Evolutionary conservation across 495 filamentous ascomycete species (phyloP).

Genomic region (Parachaetomium inaequale): DNA sequence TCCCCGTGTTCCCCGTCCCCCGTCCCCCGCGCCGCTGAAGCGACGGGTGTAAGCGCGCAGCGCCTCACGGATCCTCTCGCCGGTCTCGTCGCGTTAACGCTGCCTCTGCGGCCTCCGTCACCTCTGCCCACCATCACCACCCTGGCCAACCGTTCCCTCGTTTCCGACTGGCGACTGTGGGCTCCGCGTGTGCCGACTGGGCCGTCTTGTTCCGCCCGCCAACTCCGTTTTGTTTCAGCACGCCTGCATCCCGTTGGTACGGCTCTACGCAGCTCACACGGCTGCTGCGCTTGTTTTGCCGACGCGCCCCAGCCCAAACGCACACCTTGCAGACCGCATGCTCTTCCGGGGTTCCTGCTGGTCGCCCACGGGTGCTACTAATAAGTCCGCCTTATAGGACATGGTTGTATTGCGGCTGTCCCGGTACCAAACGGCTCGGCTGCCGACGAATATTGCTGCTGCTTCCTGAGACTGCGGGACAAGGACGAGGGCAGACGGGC

Average conservation of each 20-base stretch:
- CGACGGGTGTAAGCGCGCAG: slow-evolving; percentile 19
- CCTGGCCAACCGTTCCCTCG: background rate
- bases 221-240: slow-evolving; percentile 1
- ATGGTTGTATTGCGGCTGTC: slow-evolving; percentile 28
- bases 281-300: slow-evolving; percentile 27
- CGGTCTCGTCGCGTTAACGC: slow-evolving; percentile 13
- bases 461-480: slow-evolving; percentile 7
- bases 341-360: slow-evolving; percentile 17
- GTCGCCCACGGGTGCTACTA: slow-evolving; percentile 29
- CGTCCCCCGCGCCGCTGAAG: slow-evolving; percentile 4
- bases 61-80: slow-evolving; percentile 13
- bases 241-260: slow-evolving; percentile 14
- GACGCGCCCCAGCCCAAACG: slow-evolving; percentile 12
- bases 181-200: background rate
- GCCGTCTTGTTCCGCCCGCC: background rate
- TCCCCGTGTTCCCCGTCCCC: slow-evolving; percentile 2
- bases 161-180: slow-evolving; percentile 7
- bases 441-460: slow-evolving; percentile 20
- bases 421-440: slow-evolving; percentile 29
- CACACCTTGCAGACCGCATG: slow-evolving; percentile 19
- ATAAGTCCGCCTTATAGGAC: slow-evolving; percentile 28
- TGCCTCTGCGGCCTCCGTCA: slow-evolving; percentile 12
- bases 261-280: slow-evolving; percentile 17
- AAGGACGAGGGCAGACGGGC: slow-evolving; percentile 12
- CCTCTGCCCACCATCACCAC: slow-evolving; percentile 1